Base-by-base conservation (phyloP, 1,284 basidiomycete genomes). In the Anthracocystis walkeri region DNA sequence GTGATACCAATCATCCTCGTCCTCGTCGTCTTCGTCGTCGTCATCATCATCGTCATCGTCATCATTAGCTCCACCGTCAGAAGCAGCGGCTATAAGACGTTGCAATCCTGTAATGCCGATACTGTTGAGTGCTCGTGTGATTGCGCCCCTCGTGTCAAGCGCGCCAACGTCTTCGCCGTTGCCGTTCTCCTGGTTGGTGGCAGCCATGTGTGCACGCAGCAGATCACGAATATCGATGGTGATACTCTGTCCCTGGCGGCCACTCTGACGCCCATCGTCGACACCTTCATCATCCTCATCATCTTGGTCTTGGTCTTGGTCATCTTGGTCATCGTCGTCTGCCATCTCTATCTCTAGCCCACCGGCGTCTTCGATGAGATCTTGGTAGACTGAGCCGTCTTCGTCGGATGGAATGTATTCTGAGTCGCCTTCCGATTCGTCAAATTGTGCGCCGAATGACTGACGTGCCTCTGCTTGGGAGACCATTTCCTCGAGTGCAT, bases 71-170 rank as follows among this genome's bases (percentile, higher is more conserved):
- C 21, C 42, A 12, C 54, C 46, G 52, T 54, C 60, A 18, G 74
- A 54, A 35, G 69, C 72, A 56, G 65, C 70, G 10, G 58, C 77
- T 11, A 82, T 62, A 4, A 80, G 66, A n/a, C 67, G 57, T 31
- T 76, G 76, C 20, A 80, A 35, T 3, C 77, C 75, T 1, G 65
- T 35, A n/a, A 80, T 65, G 5, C 77, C 77, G 31, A 80, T 79
- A 25, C 65, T 65, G 46, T 65, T 68, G 31, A 80, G 61, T 10
- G 70, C 74, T 2, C 77, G 41, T 5, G 68, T 38, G 20, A 75
- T 75, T 23, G 66, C 59, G 7, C 46, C 65, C 53, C 65, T 58
- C 40, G 66, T 66, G 46, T 41, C 60, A 41, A 65, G 62, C 12
- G 55, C 46, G 0, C 61, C 57, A 10, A 46, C 23, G 11, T 71